A percentile compares a stretch with the other conserved stretches of the same genome.
These are phyloP conservation scores for Alternaria brassicae DNA, from an alignment of 2,329 filamentous ascomycete genomes.

Conservation along the genomic window DNA sequence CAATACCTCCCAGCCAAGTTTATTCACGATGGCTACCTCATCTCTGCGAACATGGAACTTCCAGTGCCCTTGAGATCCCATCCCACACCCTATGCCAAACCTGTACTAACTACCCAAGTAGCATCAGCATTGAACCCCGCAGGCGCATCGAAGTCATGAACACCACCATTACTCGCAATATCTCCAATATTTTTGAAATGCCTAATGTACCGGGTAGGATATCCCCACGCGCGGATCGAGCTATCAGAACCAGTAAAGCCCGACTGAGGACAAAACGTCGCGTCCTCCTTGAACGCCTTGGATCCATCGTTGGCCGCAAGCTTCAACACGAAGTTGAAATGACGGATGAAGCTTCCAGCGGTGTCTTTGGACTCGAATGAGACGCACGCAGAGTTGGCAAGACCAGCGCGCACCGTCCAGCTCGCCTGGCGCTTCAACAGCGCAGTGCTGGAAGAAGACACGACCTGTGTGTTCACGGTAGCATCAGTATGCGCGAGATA, in stretches of 20 bases:
- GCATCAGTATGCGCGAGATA: conserved; percentile 63
- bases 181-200: conserved; percentile 61
- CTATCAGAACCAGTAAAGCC: conserved; percentile 61
- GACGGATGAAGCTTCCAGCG: conserved; percentile 65
- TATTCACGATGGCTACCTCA: not conserved
- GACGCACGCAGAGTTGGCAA: conserved; percentile 64
- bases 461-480: conserved; percentile 63
- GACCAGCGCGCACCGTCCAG: conserved; percentile 65
- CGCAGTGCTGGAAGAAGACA: conserved; percentile 60
- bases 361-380: conserved; percentile 68
- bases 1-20: too few relatives aligned
- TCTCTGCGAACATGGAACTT: not conserved
- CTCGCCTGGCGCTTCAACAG: conserved; percentile 61
- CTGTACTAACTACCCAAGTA: conserved; percentile 51
- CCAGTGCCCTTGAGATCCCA: too few relatives aligned
- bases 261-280: conserved; percentile 66
- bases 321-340: conserved; percentile 61
- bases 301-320: conserved; percentile 61
- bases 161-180: conserved; percentile 62
- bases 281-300: conserved; percentile 66
- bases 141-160: conserved; percentile 61
- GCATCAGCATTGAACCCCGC: conserved; percentile 62
- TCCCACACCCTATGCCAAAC: conserved; percentile 10
- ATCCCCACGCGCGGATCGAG: conserved; percentile 65
- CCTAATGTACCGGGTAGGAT: conserved; percentile 66